Conservation (phyloP, 805 yeast genomes). For the Teunomyces funiuensis region DNA sequence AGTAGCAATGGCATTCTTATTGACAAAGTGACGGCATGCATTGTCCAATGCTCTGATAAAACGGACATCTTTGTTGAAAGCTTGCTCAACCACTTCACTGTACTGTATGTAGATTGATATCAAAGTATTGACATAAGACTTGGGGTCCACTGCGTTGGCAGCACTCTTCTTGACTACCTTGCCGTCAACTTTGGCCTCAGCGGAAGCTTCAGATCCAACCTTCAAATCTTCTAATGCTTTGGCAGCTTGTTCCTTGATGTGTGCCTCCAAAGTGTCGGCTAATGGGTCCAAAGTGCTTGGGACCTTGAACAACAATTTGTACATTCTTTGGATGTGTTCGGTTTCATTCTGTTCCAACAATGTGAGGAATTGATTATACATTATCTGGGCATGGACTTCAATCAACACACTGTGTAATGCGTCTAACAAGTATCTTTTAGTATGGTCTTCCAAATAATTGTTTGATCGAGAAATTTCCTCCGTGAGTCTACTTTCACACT, state of each 20-base stretch:
- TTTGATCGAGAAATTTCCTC: constrained; percentile 82
- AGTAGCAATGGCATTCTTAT: constrained; percentile 76
- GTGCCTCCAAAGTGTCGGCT: constrained; percentile 67
- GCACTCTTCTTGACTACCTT: constrained; percentile 18
- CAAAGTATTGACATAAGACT: constrained; percentile 74
- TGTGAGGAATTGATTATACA: constrained; percentile 75
- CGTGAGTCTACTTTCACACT: constrained; percentile 76
- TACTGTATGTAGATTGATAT: constrained; percentile 69
- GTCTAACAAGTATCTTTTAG: constrained; percentile 73
- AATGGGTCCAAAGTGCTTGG: constrained; percentile 77
- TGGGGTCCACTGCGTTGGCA: constrained; percentile 58
- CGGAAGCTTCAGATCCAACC: constrained; percentile 30
- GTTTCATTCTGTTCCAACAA: constrained; percentile 71
- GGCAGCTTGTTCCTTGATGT: constrained; percentile 55
- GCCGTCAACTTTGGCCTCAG: constrained; percentile 13
- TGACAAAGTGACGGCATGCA: constrained; percentile 84
- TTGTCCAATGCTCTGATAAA: constrained; percentile 86
- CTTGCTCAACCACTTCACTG: constrained; percentile 57
- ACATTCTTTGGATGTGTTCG: constrained; percentile 77
- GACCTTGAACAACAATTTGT: constrained; percentile 70
- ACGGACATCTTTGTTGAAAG: constrained; percentile 72
- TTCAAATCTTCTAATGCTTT: constrained; percentile 56
- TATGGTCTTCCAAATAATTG: constrained; percentile 80
- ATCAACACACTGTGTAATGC: constrained; percentile 76
- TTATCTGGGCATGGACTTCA: constrained; percentile 68